These are phyloP conservation scores for Euphrasia arctica DNA, from an alignment of 305 asterid genomes.

Conservation along the genomic window DNA sequence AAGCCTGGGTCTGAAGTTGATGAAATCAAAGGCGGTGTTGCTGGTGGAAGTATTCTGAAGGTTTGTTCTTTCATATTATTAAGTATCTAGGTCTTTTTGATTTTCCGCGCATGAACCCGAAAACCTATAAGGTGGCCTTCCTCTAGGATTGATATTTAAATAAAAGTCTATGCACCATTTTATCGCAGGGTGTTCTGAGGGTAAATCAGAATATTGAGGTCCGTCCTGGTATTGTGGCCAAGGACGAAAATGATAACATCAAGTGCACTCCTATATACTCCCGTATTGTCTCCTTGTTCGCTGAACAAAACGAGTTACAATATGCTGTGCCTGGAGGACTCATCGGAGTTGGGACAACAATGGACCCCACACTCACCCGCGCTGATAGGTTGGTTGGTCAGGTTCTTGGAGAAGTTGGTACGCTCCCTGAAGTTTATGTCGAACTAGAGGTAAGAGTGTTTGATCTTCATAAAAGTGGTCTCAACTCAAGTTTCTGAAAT, in stretches of 20 bases:
- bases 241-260: conserved; percentile 82
- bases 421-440: conserved; percentile 82
- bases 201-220: conserved; percentile 86
- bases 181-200: conserved; percentile 84
- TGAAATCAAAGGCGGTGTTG: conserved; percentile 95
- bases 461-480: background rate
- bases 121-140: no score
- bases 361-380: conserved; percentile 98
- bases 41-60: conserved; percentile 97
- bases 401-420: conserved; percentile 97
- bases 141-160: background rate
- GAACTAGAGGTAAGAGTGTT: conserved; percentile 72
- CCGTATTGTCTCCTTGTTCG: conserved; percentile 72
- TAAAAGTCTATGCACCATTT: background rate
- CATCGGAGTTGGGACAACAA: conserved; percentile 96
- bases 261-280: conserved; percentile 96
- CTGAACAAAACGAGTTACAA: conserved; percentile 92
- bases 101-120: background rate
- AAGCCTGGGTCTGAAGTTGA: conserved; percentile 98
- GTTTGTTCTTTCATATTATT: conserved; percentile 31
- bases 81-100: conserved; percentile 1
- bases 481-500: background rate
- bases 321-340: conserved; percentile 99
- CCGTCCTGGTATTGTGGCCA: conserved; percentile 94
- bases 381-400: conserved; percentile 98